These are phyloP conservation scores for Collybia sordida DNA, from an alignment of 768 basidiomycete genomes.

Conservation along the genomic window DNA sequence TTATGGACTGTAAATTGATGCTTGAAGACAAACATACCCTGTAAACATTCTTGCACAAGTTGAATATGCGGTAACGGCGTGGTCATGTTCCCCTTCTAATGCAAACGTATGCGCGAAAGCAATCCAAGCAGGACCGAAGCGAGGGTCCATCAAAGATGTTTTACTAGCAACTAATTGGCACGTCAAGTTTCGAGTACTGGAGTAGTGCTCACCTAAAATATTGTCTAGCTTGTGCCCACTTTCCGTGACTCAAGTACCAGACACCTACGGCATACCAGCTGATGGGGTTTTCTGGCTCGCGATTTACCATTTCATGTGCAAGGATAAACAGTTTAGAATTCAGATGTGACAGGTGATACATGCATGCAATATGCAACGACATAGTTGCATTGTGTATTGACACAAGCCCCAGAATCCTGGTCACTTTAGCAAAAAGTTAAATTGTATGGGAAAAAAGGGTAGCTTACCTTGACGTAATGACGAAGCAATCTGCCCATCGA, in stretches of 20 bases:
- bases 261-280: constrained; percentile 99
- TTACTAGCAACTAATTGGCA: constrained; percentile 53
- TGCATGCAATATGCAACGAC: constrained; percentile 95
- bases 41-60: constrained; percentile 95
- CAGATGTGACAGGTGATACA: constrained; percentile 91
- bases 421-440: not conserved
- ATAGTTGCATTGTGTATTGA: constrained; percentile 87
- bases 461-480: constrained; percentile 75
- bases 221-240: constrained; percentile 89
- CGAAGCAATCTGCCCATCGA: constrained; percentile 93
- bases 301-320: constrained; percentile 94
- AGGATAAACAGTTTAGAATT: constrained; percentile 94
- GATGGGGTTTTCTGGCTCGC: constrained; percentile 87
- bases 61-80: constrained; percentile 97
- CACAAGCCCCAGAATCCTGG: constrained; percentile 83
- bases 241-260: constrained; percentile 87
- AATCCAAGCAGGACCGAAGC: constrained; percentile 96
- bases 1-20: not conserved
- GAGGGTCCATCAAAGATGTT: constrained; percentile 93
- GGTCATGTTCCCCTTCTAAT: constrained; percentile 96
- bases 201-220: constrained; percentile 76
- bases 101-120: constrained; percentile 98
- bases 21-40: constrained; percentile 54
- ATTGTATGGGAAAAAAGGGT: not conserved
- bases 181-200: not conserved